A percentile compares a stretch with the other conserved stretches of the same genome.
phyloP scores from a whole-genome alignment of 345 rosid genomes.

The Aegle marmelos region DNA sequence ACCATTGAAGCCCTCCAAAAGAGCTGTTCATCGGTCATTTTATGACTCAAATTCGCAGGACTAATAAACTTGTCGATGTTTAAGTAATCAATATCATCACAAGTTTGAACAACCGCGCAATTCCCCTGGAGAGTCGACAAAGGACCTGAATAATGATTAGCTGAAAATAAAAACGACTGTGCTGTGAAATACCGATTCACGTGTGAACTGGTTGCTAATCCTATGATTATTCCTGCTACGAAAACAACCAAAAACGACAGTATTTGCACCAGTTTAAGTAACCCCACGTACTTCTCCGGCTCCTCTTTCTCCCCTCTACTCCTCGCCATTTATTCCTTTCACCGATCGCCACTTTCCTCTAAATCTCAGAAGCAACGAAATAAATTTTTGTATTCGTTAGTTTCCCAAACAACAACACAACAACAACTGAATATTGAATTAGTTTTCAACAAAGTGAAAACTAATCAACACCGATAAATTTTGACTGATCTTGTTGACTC shows the following conservation, averaged over 20 bases:
- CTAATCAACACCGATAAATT: too few species aligned
- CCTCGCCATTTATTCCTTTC: not conserved
- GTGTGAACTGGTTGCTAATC: conserved; percentile 67
- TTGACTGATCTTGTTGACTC: too few species aligned
- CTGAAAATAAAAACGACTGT: conserved; percentile 40
- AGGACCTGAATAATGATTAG: conserved; percentile 28
- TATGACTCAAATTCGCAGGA: conserved; percentile 53
- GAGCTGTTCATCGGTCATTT: conserved; percentile 58
- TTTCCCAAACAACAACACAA: too few species aligned
- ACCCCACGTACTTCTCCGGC: conserved; percentile 49
- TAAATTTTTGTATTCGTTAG: too few species aligned
- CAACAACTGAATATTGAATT: too few species aligned
- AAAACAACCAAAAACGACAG: conserved; percentile 74
- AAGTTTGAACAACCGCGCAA: conserved; percentile 31
- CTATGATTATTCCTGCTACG: conserved; percentile 75
- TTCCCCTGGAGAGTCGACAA: conserved; percentile 10
- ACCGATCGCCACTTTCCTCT: not conserved
- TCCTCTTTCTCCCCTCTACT: conserved; percentile 45
- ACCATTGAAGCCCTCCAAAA: conserved; percentile 89
- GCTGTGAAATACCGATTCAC: conserved; percentile 58
- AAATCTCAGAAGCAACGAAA: too few species aligned
- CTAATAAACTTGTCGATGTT: conserved; percentile 46
- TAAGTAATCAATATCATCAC: conserved; percentile 43
- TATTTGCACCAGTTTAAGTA: conserved; percentile 65
- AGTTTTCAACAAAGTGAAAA: too few species aligned